Conservation (phyloP, 2,329 filamentous ascomycete species). For the Truncatella angustata region DNA sequence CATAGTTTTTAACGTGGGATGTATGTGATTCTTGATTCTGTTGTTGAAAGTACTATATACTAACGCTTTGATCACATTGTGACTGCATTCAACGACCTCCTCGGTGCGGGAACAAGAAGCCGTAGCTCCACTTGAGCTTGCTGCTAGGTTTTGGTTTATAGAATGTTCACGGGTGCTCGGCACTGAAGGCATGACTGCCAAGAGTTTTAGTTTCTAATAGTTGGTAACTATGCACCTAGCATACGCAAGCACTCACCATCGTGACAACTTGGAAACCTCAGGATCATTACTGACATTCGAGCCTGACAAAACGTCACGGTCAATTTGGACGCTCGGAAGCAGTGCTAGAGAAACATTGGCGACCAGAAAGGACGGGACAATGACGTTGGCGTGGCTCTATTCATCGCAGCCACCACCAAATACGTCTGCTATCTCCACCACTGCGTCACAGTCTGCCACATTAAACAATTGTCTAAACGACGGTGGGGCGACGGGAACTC, state of each 20-base stretch:
- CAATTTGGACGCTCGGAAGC: too few species aligned
- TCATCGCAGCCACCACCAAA: background rate
- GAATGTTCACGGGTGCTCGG: background rate
- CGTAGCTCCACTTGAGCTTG: too few species aligned
- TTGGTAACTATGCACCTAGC: background rate
- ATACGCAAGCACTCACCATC: background rate
- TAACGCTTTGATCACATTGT: too few species aligned
- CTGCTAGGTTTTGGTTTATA: background rate
- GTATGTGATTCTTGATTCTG: too few species aligned
- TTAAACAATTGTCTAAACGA: background rate
- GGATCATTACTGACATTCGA: too few species aligned
- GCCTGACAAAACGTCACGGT: too few species aligned
- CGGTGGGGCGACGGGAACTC: background rate
- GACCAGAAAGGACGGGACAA: too few species aligned
- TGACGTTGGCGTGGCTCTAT: too few species aligned
- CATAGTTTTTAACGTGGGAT: background rate
- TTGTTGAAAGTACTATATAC: too few species aligned
- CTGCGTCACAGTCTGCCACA: background rate
- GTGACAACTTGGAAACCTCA: background rate
- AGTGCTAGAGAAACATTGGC: too few species aligned
- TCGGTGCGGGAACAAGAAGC: too few species aligned
- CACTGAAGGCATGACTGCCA: background rate
- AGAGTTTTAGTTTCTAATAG: background rate
- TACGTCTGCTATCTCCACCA: background rate
- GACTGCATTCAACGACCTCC: too few species aligned